phyloP scores from a whole-genome alignment of 345 rosid species.

The Boechera stricta region DNA sequence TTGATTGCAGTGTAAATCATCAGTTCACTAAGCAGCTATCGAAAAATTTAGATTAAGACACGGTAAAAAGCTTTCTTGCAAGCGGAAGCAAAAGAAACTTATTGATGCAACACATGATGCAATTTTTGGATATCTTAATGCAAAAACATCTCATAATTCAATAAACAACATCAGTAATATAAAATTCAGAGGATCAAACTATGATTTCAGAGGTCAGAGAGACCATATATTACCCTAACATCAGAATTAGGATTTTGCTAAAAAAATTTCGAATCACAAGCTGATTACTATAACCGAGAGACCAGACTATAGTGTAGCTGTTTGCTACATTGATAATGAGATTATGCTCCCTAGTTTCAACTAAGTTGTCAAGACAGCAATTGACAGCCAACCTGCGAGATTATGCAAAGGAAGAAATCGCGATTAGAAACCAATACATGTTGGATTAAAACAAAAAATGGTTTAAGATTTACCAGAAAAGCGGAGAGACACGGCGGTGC shows the following conservation, averaged over 20 bases:
- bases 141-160: too few relatives aligned
- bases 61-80: neutral
- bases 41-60: neutral
- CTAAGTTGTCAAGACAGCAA: too few relatives aligned
- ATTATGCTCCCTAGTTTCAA: neutral
- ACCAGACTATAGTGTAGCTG: neutral
- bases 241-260: neutral
- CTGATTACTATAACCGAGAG: neutral
- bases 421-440: neutral
- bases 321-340: neutral
- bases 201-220: neutral
- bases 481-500: neutral
- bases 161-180: neutral
- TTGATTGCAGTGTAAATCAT: slow-evolving; percentile 96
- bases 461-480: neutral
- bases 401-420: neutral
- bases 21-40: slow-evolving; percentile 25
- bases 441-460: too few relatives aligned
- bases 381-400: too few relatives aligned
- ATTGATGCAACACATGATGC: too few relatives aligned
- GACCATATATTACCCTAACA: neutral
- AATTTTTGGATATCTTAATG: too few relatives aligned
- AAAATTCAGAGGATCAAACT: neutral
- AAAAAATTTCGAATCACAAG: neutral
- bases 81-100: too few relatives aligned